Evolutionary conservation across 2,329 filamentous ascomycete species (phyloP), one percentile per base, ranked within the genome.

Genomic region (Dactylellina parvicollis): DNA sequence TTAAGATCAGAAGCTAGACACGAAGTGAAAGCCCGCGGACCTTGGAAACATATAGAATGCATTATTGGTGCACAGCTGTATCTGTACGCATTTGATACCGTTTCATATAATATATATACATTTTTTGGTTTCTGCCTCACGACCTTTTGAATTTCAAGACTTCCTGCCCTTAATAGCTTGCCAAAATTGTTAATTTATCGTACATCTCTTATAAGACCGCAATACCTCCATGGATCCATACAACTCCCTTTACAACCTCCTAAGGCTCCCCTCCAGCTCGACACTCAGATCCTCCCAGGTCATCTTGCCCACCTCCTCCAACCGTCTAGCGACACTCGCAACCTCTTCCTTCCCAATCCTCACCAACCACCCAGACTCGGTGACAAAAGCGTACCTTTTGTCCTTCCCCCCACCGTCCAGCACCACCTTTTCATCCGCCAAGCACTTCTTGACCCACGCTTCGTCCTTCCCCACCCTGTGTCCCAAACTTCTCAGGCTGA

Each of bases 301-400:
- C 69, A 66, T 49, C 40, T 66, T 66, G 4, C 69, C 69, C 5
- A 24, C 28, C 30, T 52, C 32, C n/a, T 61, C 60, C 18, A 66
- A 46, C 10, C 47, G 38, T 30, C 32, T 50, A 4, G 54, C 69
- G 5, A 73, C 14, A 5, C 14, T 28, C 10, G 55, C 38, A 5
- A 73, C 32, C 18, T 66, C 44, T 20, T 66, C 69, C 12, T 30
- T 40, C n/a, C 69, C 69, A 32, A 73, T 47, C 22, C 69, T 60
- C 3, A 73, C 56, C 26, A 73, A 61, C 69, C 69, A 73, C 4
- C 69, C 69, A 16, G 55, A 52, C 12, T 73, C 60, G 16, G 69
- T 73, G 1, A 73, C 30, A 26, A 73, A 49, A 7, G 69, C 26
- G 12, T 60, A 14, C 18, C 61, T 16, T 3, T 42, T 54, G 4